Evolutionary conservation across 495 filamentous ascomycete species (phyloP), one percentile per base, ranked within the genome.

Genomic region (Penicillium verhagenii): DNA sequence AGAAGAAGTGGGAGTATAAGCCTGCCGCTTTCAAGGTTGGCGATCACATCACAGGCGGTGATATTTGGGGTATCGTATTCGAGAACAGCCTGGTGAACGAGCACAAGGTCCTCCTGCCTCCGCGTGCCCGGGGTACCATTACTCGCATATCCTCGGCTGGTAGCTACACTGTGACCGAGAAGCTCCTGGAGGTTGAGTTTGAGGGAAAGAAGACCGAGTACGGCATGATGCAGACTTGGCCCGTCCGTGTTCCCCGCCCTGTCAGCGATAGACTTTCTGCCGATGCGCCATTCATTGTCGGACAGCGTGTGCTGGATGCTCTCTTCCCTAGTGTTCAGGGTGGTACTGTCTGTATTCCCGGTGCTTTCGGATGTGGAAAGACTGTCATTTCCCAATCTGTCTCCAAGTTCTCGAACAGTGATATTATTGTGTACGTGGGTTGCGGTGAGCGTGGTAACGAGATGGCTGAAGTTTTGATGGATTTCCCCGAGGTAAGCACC

Each of bases 391-490:
- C 87, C 60, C 95, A 99, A 77, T 91, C 87, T 54, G 87, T 99
- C 54, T 97, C 94, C 69, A 99, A 99, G 72, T 99, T 97, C 80
- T 99, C 94, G 53, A 99, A 99, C 84, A 92, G 88, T 69, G 95
- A 99, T 72, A 91, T 96, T 67, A 97, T 99, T 60, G 88, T 99
- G 62, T 97, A 99, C 72, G 94, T 99, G 58, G 94, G 94, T 42
- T 96, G 95, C 67, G 94, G 94, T 64, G 94, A 99, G 80, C 91
- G 94, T 56, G 94, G 94, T 61, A 99, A 97, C 68, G 94, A 97
- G 74, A 99, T 99, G 94, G 94, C 94, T 58, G 94, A 99, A 82
- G 94, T 99, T 57, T 83, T 99, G 81, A 97, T 96, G 90, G 94
- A 99, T 72, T 99, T 99, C 83, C 94, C 94, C 37, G 90, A 89